Evolutionary conservation across 2,329 filamentous ascomycete genomes (phyloP).

Genomic region (Beauveria sp.): DNA sequence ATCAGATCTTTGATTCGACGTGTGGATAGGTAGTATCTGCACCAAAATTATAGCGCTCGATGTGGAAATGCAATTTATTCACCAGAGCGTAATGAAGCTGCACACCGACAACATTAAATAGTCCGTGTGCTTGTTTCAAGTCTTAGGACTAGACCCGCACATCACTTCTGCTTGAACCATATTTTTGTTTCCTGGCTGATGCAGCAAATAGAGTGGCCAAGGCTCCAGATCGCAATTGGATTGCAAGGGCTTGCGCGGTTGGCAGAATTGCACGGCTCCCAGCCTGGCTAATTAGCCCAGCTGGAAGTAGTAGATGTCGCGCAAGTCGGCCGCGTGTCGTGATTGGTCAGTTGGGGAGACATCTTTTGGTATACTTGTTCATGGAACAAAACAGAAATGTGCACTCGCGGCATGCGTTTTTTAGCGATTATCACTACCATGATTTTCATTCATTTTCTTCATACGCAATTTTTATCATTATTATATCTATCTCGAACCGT

Average conservation of each 20-base stretch:
- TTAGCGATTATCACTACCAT: too few species aligned
- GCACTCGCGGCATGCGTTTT: too few species aligned
- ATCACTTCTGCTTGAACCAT: not conserved
- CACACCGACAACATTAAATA: not conserved
- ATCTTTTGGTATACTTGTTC: too few species aligned
- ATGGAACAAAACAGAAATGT: too few species aligned
- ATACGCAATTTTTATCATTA: not conserved
- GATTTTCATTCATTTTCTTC: too few species aligned
- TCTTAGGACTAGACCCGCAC: not conserved
- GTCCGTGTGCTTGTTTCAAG: slow-evolving; percentile 8
- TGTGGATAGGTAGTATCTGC: not conserved
- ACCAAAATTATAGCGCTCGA: not conserved
- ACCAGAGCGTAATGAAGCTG: not conserved
- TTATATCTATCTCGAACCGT: not conserved
- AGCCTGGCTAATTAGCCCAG: not conserved
- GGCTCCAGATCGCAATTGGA: not conserved
- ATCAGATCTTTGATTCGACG: not conserved
- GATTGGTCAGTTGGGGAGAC: not conserved
- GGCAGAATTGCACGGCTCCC: not conserved
- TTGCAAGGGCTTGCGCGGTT: not conserved
- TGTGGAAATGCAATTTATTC: not conserved
- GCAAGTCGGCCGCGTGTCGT: not conserved
- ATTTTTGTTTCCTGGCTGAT: not conserved
- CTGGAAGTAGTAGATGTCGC: too few species aligned
- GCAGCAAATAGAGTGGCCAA: not conserved